Percentiles rank a stretch among this genome's conserved stretches.
Conservation (phyloP, 495 filamentous ascomycete genomes). For the Clavariopsis aquatica region DNA sequence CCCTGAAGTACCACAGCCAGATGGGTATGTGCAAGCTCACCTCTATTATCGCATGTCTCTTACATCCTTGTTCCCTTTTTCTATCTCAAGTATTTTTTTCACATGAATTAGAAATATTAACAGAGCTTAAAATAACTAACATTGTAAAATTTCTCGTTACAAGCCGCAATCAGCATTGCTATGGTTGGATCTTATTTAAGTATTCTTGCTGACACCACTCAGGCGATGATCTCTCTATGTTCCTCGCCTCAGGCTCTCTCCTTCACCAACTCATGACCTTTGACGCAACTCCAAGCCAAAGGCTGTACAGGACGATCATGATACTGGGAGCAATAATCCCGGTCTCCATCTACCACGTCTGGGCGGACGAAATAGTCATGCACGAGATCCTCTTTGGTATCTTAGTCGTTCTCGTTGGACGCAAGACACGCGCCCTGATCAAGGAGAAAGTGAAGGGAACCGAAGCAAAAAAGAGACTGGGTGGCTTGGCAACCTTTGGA, state of each 20-base stretch:
- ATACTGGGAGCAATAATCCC: conserved; percentile 42
- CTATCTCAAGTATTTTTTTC: neutral
- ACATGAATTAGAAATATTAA: too few relatives aligned
- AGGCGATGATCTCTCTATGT: conserved; percentile 59
- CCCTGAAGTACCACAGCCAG: conserved; percentile 56
- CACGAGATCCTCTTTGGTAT: conserved; percentile 46
- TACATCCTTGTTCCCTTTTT: neutral
- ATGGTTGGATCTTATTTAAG: neutral
- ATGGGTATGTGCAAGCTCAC: conserved; percentile 48
- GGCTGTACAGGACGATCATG: conserved; percentile 27
- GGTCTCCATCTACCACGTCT: conserved; percentile 50
- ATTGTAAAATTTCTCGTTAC: too few relatives aligned
- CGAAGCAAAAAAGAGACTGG: conserved; percentile 19
- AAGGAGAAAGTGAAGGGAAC: conserved; percentile 12
- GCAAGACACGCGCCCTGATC: conserved; percentile 43
- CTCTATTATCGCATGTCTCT: conserved; percentile 4
- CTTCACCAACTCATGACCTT: conserved; percentile 56
- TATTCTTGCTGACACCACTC: neutral
- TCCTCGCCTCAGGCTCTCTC: conserved; percentile 53
- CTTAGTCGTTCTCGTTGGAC: conserved; percentile 42
- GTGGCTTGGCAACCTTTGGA: conserved; percentile 31
- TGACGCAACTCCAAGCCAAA: conserved; percentile 40
- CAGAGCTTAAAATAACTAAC: too few relatives aligned
- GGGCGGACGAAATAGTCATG: conserved; percentile 49
- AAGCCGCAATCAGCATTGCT: too few relatives aligned